Percentiles rank a stretch among this genome's conserved stretches.
These are phyloP conservation scores for Ustilago hordei DNA, from an alignment of 1,284 basidiomycete species.

Conservation along the genomic window DNA sequence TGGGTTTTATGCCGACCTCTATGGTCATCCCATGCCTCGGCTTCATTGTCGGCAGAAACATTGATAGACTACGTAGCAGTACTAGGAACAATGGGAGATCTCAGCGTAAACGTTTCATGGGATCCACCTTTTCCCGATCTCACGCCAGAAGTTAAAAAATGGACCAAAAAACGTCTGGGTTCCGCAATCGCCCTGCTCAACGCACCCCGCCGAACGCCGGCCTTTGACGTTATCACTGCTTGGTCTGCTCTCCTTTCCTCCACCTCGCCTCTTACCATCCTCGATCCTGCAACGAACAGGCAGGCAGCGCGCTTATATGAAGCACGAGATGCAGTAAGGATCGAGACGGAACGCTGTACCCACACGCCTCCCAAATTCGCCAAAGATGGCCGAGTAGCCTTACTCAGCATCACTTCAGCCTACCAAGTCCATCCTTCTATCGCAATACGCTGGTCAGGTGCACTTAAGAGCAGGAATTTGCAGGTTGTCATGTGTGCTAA, in stretches of 20 bases:
- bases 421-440: slow-evolving; percentile 60
- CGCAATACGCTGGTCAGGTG: slow-evolving; percentile 58
- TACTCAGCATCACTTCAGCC: slow-evolving; percentile 48
- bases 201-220: slow-evolving; percentile 51
- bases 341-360: slow-evolving; percentile 55
- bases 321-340: slow-evolving; percentile 39
- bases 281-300: slow-evolving; percentile 36
- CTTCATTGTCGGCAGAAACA: slow-evolving; percentile 20
- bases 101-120: slow-evolving; percentile 53
- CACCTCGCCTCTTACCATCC: slow-evolving; percentile 36
- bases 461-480: slow-evolving; percentile 50
- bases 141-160: slow-evolving; percentile 45
- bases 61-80: slow-evolving; percentile 54
- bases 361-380: slow-evolving; percentile 59
- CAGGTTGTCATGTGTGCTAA: slow-evolving; percentile 63
- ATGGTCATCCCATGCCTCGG: slow-evolving; percentile 12
- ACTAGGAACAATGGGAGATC: slow-evolving; percentile 58
- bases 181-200: slow-evolving; percentile 54
- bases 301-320: slow-evolving; percentile 43
- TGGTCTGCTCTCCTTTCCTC: slow-evolving; percentile 43
- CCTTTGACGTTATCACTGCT: slow-evolving; percentile 49
- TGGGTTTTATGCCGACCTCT: slow-evolving; percentile 55
- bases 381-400: slow-evolving; percentile 55
- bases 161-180: slow-evolving; percentile 55
- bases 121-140: slow-evolving; percentile 58